Evolutionary conservation across 2,329 filamentous ascomycete species (phyloP).

Genomic region (Corynespora cassiicola): DNA sequence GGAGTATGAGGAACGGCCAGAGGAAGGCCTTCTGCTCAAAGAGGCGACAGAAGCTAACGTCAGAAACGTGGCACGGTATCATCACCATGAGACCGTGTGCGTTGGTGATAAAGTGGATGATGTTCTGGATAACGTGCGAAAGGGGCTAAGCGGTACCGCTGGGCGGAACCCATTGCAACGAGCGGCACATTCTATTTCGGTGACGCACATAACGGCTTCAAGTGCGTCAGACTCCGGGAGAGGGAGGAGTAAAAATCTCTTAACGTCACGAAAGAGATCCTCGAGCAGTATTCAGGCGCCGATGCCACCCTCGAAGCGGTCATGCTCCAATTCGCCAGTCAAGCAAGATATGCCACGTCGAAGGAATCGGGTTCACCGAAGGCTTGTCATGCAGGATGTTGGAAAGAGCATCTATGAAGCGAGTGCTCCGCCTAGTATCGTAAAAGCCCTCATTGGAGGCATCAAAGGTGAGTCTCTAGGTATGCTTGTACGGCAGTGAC

Average conservation of each 20-base stretch:
- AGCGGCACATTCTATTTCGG: conserved; percentile 5
- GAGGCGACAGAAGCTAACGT: conserved; percentile 10
- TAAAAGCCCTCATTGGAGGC: conserved; percentile 14
- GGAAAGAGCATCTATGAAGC: conserved; percentile 51
- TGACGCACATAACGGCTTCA: conserved; percentile 7
- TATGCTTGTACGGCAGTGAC: conserved; percentile 8
- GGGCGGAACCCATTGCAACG: conserved; percentile 11
- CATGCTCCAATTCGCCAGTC: conserved; percentile 13
- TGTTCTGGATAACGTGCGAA: conserved; percentile 11
- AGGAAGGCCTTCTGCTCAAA: conserved; percentile 7
- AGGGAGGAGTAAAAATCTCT: conserved; percentile 10
- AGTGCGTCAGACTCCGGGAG: conserved; percentile 4
- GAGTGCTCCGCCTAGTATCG: conserved; percentile 36
- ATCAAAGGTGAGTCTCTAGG: conserved; percentile 16
- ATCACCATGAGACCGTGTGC: conserved; percentile 13
- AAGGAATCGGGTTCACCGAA: conserved; percentile 48
- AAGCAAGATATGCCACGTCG: conserved; percentile 9
- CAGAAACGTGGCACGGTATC: conserved; percentile 17
- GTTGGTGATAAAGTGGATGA: conserved; percentile 10
- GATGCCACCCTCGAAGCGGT: conserved; percentile 15
- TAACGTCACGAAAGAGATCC: conserved; percentile 13
- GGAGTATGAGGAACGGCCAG: conserved; percentile 7
- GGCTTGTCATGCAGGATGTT: conserved; percentile 50
- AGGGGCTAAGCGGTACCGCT: conserved; percentile 10
- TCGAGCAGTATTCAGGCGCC: conserved; percentile 13